These are phyloP conservation scores for Blastobotrys malaysiensis DNA, from an alignment of 1,139 yeast genomes.

Conservation along the genomic window DNA sequence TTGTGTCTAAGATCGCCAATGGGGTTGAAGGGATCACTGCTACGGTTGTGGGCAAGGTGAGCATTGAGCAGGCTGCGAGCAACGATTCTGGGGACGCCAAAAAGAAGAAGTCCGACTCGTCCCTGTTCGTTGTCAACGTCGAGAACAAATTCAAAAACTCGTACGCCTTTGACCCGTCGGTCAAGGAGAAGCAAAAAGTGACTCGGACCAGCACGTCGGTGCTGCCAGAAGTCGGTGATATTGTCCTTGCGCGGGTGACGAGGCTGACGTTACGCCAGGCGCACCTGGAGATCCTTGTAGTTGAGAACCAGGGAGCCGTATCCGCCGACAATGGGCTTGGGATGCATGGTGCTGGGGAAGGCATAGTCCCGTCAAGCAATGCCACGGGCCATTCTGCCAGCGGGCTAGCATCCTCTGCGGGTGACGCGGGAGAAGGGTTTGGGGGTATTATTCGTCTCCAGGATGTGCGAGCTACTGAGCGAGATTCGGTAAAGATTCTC, in stretches of 20 bases:
- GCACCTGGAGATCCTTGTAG: conserved; percentile 73
- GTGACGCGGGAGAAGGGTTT: conserved; percentile 87
- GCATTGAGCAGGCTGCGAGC: conserved; percentile 18
- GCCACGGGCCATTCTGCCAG: conserved; percentile 41
- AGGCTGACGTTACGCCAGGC: conserved; percentile 68
- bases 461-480: conserved; percentile 85
- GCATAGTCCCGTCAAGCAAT: conserved; percentile 30
- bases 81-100: conserved; percentile 23
- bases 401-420: conserved; percentile 41
- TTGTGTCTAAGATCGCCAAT: conserved; percentile 19
- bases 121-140: conserved; percentile 31
- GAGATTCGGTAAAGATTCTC: conserved; percentile 76
- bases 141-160: conserved; percentile 36
- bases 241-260: conserved; percentile 72
- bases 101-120: conserved; percentile 15
- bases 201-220: conserved; percentile 33
- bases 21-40: conserved; percentile 48
- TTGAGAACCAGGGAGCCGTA: conserved; percentile 60
- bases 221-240: conserved; percentile 79
- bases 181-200: conserved; percentile 16
- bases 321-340: conserved; percentile 64
- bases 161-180: conserved; percentile 20
- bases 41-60: conserved; percentile 59
- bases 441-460: conserved; percentile 84
- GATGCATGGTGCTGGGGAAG: conserved; percentile 46